Percentiles rank a stretch among this genome's conserved stretches.
Evolutionary conservation across 2,329 filamentous ascomycete species (phyloP).

Genomic region (Ceratocystis variospora): DNA sequence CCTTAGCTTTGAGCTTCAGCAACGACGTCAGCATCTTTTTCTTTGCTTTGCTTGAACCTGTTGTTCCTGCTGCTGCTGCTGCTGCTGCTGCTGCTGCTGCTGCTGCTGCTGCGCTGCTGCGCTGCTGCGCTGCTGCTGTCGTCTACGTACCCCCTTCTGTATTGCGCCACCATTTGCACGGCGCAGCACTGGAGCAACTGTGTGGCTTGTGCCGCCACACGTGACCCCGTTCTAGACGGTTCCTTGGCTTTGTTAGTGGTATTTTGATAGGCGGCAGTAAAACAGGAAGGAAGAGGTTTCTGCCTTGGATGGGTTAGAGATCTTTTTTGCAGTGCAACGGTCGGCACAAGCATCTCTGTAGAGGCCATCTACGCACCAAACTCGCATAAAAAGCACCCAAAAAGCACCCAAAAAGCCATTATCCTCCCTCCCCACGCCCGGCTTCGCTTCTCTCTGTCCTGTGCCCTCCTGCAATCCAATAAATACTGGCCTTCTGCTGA

Average conservation of each 20-base stretch:
- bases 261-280: no score
- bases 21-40: conserved; percentile 9
- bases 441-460: no score
- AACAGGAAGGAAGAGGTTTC: no score
- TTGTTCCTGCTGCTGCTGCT: neutral
- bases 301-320: neutral
- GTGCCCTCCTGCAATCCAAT: no score
- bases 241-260: neutral
- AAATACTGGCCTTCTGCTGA: no score
- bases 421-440: no score
- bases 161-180: conserved; percentile 1
- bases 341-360: neutral
- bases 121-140: neutral
- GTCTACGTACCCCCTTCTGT: neutral
- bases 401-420: no score
- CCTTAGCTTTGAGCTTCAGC: neutral
- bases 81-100: neutral
- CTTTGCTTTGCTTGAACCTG: neutral
- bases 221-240: neutral
- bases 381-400: no score
- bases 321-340: neutral
- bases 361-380: neutral
- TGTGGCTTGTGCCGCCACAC: conserved; percentile 6
- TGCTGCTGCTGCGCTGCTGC: neutral
- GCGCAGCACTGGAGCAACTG: neutral